Percentiles rank a stretch among this genome's conserved stretches.
Conservation (phyloP, 192 early-diverging fungal genomes). For the Ambispora gerdemannii region DNA sequence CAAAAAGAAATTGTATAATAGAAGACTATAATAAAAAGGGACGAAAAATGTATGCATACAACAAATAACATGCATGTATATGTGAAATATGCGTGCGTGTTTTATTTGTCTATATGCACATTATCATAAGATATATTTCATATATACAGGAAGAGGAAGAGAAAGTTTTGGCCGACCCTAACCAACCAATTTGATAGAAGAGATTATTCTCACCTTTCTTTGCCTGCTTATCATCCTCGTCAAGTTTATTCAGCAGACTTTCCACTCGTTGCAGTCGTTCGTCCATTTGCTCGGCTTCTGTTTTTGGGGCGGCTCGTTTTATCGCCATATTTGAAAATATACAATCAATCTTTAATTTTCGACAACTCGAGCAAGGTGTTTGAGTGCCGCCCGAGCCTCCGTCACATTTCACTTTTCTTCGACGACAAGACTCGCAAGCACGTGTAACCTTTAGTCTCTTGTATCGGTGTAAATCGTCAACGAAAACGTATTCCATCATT, state of each 20-base stretch:
- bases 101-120: no score
- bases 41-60: no score
- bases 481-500: slow-evolving; percentile 31
- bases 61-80: no score
- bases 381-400: slow-evolving; percentile 50
- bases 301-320: slow-evolving; percentile 21
- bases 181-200: no score
- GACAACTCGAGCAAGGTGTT: slow-evolving; percentile 30
- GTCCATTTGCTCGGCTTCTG: slow-evolving; percentile 29
- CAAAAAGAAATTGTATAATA: no score
- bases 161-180: no score
- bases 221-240: slow-evolving; percentile 15
- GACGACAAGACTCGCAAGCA: slow-evolving; percentile 62
- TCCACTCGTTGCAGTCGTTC: slow-evolving; percentile 25
- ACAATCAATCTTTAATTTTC: slow-evolving; percentile 29
- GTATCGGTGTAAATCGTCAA: slow-evolving; percentile 29
- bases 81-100: no score
- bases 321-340: slow-evolving; percentile 29
- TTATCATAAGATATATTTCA: no score
- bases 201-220: slow-evolving; percentile 19
- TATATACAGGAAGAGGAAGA: no score
- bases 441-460: slow-evolving; percentile 33
- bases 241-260: slow-evolving; percentile 25
- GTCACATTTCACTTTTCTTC: slow-evolving; percentile 70
- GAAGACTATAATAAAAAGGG: no score